Evolutionary conservation across 1,284 basidiomycete species (phyloP), one percentile per base, ranked within the genome.

Genomic region (Coriolopsis trogii): DNA sequence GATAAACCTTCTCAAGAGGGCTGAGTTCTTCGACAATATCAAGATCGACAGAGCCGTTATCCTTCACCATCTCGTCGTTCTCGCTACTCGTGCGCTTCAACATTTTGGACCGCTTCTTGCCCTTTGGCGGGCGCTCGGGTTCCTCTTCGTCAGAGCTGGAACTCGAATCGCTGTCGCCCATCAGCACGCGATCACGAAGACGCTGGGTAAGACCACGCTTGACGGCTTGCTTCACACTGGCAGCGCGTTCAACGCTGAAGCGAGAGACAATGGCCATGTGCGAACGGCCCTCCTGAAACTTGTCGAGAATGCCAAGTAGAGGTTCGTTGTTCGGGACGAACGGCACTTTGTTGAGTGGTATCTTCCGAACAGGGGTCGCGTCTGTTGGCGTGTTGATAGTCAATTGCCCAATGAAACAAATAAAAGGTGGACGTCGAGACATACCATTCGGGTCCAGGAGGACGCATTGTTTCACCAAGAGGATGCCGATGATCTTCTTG

Each of bases 201-300:
- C 87, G 84, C 55, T 86, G 84, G 0, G 87, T 88, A n/a, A 89
- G 74, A 15, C 84, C 84, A 38, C 78, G 77, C 64, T 88, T 90
- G 44, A 85, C 84, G 15, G 79, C 84, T 55, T 85, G 75, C 71
- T 87, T 86, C 23, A 86, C 83, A 51, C 82, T 84, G 30, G 76
- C 78, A 20, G 80, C 85, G 73, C 80, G 64, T 58, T 66, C 67
- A 55, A 72, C 57, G 49, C 71, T 72, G 62, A 75, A 69, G 40
- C 87, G 81, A 51, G 84, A 85, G 56, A 96, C 92, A 58, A 95
- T 89, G 25, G 94, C 94, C 80, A 96, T 93, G 67, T 96, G 93
- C 36, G 88, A 91, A 33, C 91, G 81, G 9, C 93, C 93, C 65
- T 95, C 92, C 68, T 95, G 93, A 70, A 96, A 96, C 55, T 81